Base-by-base conservation (phyloP, 1,139 yeast genomes). In the Groenewaldozyma auringiensis region DNA sequence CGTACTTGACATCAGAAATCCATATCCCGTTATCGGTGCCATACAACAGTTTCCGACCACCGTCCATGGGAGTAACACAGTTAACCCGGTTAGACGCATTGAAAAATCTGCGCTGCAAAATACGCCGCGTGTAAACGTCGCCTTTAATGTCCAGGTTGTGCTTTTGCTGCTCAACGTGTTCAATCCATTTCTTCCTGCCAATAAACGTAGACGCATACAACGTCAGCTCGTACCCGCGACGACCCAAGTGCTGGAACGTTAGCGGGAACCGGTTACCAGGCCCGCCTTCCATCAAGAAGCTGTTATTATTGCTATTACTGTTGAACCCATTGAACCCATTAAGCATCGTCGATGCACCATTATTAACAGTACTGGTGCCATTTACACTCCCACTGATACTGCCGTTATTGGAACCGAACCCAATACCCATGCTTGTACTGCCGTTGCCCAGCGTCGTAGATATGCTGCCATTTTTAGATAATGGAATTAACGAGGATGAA, bases 21-120 rank as follows among this genome's bases (percentile, higher is more conserved):
- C 85, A 94, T 4, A 92, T 81, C 8, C 98, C 98, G 2, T 82
- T 76, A 61, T 88, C 95, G 0, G 97, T 88, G 42, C 97, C 97
- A 59, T 86, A 89, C 41, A 92, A 65, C 54, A 89, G 68, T 63
- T 89, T 86, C 53, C 95, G 78, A 21, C 98, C 97, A 47, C 96
- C 96, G 60, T 92, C 95, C 62, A 89, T 83, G 29, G 96, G 95
- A 33, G 86, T 89, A 25, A 92, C 94, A 69, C 97, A 88, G 59
- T 86, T 88, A 55, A 92, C 87, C 53, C 83, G 79, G 60, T 86
- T 85, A 21, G 82, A 80, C 41, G 71, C 69, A 51, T 76, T 81
- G 64, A 89, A 89, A 59, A 81, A 78, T 35, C 57, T 57, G 79
- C 75, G 38, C 83, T 86, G 64, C 79, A 88, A 54, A 76, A 76